These are phyloP conservation scores for Anthracocystis walkeri DNA, from an alignment of 1,284 basidiomycete genomes.

Conservation along the genomic window DNA sequence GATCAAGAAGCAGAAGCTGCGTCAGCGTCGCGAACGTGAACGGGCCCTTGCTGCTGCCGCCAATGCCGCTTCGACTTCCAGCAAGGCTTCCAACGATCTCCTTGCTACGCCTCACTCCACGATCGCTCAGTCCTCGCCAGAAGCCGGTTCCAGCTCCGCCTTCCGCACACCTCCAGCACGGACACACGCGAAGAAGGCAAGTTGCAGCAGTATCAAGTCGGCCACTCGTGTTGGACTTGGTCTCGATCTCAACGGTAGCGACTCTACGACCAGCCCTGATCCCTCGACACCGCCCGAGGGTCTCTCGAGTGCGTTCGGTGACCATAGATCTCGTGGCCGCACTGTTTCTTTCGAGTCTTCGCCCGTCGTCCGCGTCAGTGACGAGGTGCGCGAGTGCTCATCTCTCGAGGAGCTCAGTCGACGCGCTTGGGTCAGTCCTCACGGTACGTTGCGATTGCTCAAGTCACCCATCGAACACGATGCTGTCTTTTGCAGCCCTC, in stretches of 20 bases:
- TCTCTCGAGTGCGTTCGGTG: conserved; percentile 23
- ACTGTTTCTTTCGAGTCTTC: conserved; percentile 52
- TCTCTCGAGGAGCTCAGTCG: conserved; percentile 55
- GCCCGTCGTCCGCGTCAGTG: conserved; percentile 41
- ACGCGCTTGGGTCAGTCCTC: conserved; percentile 57
- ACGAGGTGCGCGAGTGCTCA: conserved; percentile 34
- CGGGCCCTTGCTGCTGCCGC: conserved; percentile 21
- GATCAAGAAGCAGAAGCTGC: conserved; percentile 55
- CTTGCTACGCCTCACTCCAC: conserved; percentile 39
- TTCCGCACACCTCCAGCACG: conserved; percentile 39
- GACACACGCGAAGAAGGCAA: conserved; percentile 27
- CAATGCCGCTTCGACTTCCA: conserved; percentile 9
- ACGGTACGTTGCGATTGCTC: conserved; percentile 54
- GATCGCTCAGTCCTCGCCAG: conserved; percentile 35
- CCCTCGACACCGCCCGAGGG: conserved; percentile 39
- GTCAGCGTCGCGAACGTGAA: conserved; percentile 38
- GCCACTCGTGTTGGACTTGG: conserved; percentile 40
- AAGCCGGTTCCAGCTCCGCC: conserved; percentile 19
- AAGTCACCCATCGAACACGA: conserved; percentile 40
- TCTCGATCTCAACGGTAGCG: conserved; percentile 43
- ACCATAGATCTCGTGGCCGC: conserved; percentile 26
- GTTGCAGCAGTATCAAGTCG: conserved; percentile 34
- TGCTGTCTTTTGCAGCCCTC: conserved; percentile 42
- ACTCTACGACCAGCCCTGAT: conserved; percentile 36
- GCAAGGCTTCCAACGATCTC: conserved; percentile 19